Evolutionary conservation across 495 filamentous ascomycete genomes (phyloP).

Genomic region (Trichoderma erinaceum): DNA sequence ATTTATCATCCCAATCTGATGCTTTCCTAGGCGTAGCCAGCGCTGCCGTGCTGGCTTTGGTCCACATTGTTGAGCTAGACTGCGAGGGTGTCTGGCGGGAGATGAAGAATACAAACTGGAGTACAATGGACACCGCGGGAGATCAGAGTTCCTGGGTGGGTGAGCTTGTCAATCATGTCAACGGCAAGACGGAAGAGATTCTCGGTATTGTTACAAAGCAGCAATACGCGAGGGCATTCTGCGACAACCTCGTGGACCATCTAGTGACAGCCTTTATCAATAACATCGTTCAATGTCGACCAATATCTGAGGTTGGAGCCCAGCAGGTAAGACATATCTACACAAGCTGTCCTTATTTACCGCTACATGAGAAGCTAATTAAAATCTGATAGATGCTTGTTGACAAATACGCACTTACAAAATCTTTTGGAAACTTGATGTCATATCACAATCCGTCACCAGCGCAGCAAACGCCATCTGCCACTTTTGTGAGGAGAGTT

Average conservation of each 20-base stretch:
- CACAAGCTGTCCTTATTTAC: too few species aligned
- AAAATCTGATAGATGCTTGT: conserved; percentile 63
- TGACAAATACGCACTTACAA: conserved; percentile 86
- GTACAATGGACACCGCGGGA: conserved; percentile 85
- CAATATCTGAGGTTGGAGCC: conserved; percentile 89
- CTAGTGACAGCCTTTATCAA: conserved; percentile 70
- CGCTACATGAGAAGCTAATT: conserved; percentile 16
- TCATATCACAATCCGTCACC: conserved; percentile 43
- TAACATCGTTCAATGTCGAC: conserved; percentile 81
- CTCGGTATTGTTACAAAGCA: conserved; percentile 77
- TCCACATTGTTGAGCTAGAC: conserved; percentile 72
- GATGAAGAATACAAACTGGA: conserved; percentile 97
- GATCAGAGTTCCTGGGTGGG: conserved; percentile 91
- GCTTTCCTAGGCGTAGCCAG: conserved; percentile 92
- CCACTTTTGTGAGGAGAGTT: conserved; percentile 80
- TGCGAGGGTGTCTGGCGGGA: conserved; percentile 88
- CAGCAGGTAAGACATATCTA: conserved; percentile 59
- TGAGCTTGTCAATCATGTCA: conserved; percentile 68
- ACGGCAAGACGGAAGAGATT: conserved; percentile 63
- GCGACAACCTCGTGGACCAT: conserved; percentile 86
- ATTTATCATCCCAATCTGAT: conserved; percentile 88
- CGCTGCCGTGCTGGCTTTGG: conserved; percentile 76
- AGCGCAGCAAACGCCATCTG: conserved; percentile 37
- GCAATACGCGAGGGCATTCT: conserved; percentile 90
- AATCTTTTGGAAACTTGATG: conserved; percentile 64